Conservation (phyloP, 2,329 filamentous ascomycete genomes). For the Phoma herbarum region DNA sequence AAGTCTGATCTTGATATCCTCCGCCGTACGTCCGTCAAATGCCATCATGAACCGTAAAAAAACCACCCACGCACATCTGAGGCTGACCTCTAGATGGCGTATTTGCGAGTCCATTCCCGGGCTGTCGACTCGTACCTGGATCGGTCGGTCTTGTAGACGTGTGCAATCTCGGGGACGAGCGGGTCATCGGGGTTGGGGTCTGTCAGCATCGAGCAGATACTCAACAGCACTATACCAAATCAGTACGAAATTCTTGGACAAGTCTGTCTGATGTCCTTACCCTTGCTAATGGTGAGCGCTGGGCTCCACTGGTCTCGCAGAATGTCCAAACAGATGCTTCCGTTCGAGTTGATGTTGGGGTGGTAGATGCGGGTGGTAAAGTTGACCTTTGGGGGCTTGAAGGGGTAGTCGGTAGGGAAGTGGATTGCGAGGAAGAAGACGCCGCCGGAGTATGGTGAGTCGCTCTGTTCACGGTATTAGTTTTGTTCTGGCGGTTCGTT, state of each 20-base stretch:
- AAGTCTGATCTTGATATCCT: conserved; percentile 36
- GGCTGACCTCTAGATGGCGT: conserved; percentile 75
- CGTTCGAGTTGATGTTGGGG: conserved; percentile 99
- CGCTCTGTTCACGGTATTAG: conserved; percentile 67
- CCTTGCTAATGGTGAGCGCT: conserved; percentile 97
- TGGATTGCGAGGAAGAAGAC: conserved; percentile 99
- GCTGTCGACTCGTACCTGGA: conserved; percentile 95
- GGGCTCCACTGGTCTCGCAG: conserved; percentile 99
- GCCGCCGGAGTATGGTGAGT: conserved; percentile 96
- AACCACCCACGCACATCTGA: conserved; percentile 29
- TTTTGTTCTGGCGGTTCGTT: conserved; percentile 10
- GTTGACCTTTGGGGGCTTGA: conserved; percentile 99
- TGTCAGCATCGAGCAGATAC: conserved; percentile 99
- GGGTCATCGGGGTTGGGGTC: conserved; percentile 99
- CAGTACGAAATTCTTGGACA: conserved; percentile 21
- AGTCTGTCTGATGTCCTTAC: conserved; percentile 59
- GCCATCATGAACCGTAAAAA: conserved; percentile 39
- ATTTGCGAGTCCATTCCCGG: conserved; percentile 98
- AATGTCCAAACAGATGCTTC: conserved; percentile 98
- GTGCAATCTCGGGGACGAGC: conserved; percentile 97
- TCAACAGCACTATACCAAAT: conserved; percentile 77
- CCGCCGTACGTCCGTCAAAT: conserved; percentile 29
- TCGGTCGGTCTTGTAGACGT: conserved; percentile 99
- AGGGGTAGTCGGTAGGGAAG: conserved; percentile 99
- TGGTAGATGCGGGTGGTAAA: conserved; percentile 99